These are phyloP conservation scores for Graphiopsis chlorocephala DNA, from an alignment of 2,329 filamentous ascomycete species.

Conservation along the genomic window DNA sequence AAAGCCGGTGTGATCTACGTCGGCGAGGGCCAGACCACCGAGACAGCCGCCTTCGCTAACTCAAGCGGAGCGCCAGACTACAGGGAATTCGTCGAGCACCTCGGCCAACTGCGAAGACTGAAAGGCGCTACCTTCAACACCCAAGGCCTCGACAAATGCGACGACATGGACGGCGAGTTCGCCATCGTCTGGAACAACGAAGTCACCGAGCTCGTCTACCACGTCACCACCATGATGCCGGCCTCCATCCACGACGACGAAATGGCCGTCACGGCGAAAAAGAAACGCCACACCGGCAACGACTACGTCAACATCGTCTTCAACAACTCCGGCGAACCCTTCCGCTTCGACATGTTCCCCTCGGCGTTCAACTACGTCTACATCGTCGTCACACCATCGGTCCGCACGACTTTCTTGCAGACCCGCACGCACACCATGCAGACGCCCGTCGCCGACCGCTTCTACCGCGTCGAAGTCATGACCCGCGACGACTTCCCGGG, in stretches of 20 bases:
- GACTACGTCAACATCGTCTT: constrained; percentile 98
- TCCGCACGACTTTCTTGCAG: constrained; percentile 71
- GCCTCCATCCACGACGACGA: constrained; percentile 72
- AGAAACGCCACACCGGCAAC: constrained; percentile 95
- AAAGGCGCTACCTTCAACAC: constrained; percentile 87
- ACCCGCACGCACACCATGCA: constrained; percentile 50
- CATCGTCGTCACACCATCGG: constrained; percentile 90
- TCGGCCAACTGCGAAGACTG: constrained; percentile 78
- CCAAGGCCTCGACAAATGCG: constrained; percentile 78
- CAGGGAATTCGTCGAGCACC: constrained; percentile 73
- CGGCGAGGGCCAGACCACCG: constrained; percentile 77
- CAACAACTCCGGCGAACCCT: constrained; percentile 86
- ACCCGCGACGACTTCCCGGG: constrained; percentile 86
- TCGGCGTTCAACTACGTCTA: constrained; percentile 97
- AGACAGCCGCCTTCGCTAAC: constrained; percentile 83
- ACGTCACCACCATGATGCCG: constrained; percentile 96
- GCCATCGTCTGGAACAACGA: constrained; percentile 93
- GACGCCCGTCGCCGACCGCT: constrained; percentile 45
- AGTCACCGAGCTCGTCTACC: constrained; percentile 92
- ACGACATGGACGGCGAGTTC: constrained; percentile 78
- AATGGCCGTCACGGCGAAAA: constrained; percentile 54
- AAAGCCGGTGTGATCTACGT: constrained; percentile 95
- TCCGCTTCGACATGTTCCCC: constrained; percentile 78
- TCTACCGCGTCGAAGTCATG: constrained; percentile 87
- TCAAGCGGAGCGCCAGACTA: constrained; percentile 84